These are phyloP conservation scores for Groenewaldozyma tartarivorans DNA, from an alignment of 805 yeast species.

Conservation along the genomic window DNA sequence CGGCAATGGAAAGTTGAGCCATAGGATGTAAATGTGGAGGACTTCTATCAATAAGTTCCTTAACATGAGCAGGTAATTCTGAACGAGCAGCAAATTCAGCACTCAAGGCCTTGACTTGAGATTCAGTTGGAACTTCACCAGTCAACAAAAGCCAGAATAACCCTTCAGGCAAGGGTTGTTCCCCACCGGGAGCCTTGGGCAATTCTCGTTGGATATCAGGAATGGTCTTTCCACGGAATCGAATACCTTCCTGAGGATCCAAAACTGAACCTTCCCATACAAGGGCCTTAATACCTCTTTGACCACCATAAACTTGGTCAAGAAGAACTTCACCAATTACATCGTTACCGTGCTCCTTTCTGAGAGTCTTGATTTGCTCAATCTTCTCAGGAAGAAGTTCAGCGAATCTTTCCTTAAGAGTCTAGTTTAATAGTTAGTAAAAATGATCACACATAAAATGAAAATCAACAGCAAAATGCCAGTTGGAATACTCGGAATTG, in stretches of 20 bases:
- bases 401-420: constrained; percentile 90
- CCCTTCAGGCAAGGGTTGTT: constrained; percentile 67
- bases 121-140: constrained; percentile 70
- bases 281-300: constrained; percentile 78
- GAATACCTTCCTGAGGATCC: constrained; percentile 78
- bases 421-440: constrained; percentile 17
- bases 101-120: constrained; percentile 61
- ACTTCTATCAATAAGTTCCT: constrained; percentile 58
- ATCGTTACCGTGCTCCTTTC: constrained; percentile 77
- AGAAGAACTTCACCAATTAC: constrained; percentile 66
- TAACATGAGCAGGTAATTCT: constrained; percentile 68
- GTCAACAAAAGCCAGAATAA: constrained; percentile 74
- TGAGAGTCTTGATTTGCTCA: constrained; percentile 81
- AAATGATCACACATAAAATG: too few species aligned
- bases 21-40: constrained; percentile 77
- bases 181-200: constrained; percentile 65
- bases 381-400: constrained; percentile 85
- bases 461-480: too few species aligned
- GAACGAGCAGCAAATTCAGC: constrained; percentile 74
- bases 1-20: constrained; percentile 83
- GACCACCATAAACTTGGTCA: constrained; percentile 85
- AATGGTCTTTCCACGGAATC: constrained; percentile 77
- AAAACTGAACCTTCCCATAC: constrained; percentile 86
- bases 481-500: too few species aligned
- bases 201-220: constrained; percentile 66